Conservation (phyloP, 2,329 filamentous ascomycete species). For the Metarhizium guizhouense region DNA sequence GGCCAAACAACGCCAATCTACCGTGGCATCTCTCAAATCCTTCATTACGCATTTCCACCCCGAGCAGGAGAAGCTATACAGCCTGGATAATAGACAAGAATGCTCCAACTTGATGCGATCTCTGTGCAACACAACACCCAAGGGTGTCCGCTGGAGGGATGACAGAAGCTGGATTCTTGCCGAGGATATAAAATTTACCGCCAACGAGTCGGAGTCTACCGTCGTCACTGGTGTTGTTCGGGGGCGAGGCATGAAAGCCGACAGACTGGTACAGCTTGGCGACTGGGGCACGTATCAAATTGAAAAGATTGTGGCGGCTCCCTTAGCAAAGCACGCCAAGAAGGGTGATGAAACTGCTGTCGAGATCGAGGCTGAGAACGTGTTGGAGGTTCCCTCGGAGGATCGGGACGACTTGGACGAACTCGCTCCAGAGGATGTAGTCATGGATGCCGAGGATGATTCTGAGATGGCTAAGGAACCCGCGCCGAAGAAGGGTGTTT, state of each 20-base stretch:
- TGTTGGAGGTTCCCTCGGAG: conserved; percentile 63
- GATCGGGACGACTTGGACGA: conserved; percentile 78
- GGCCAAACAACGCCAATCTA: conserved; percentile 66
- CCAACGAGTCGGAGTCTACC: conserved; percentile 51
- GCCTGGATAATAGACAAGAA: conserved; percentile 80
- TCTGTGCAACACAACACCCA: conserved; percentile 83
- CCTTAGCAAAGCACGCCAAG: conserved; percentile 51
- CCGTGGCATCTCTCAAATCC: conserved; percentile 76
- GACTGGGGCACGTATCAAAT: conserved; percentile 94
- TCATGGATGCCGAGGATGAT: conserved; percentile 58
- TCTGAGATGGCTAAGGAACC: conserved; percentile 24
- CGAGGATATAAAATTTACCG: conserved; percentile 68
- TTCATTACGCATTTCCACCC: conserved; percentile 95
- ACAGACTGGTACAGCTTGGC: conserved; percentile 81
- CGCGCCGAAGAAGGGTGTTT: conserved; percentile 68
- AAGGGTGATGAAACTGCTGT: conserved; percentile 61
- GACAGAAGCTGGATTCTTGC: conserved; percentile 93
- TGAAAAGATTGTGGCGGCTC: conserved; percentile 75
- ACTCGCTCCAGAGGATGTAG: conserved; percentile 76
- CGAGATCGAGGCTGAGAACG: conserved; percentile 40
- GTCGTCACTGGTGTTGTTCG: conserved; percentile 78
- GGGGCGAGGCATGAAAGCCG: conserved; percentile 79
- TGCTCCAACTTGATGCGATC: conserved; percentile 85
- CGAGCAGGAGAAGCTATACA: conserved; percentile 82
- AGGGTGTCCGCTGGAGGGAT: conserved; percentile 91